Base-by-base conservation (phyloP, 2,329 filamentous ascomycete species). In the Bipolaris bicolor region DNA sequence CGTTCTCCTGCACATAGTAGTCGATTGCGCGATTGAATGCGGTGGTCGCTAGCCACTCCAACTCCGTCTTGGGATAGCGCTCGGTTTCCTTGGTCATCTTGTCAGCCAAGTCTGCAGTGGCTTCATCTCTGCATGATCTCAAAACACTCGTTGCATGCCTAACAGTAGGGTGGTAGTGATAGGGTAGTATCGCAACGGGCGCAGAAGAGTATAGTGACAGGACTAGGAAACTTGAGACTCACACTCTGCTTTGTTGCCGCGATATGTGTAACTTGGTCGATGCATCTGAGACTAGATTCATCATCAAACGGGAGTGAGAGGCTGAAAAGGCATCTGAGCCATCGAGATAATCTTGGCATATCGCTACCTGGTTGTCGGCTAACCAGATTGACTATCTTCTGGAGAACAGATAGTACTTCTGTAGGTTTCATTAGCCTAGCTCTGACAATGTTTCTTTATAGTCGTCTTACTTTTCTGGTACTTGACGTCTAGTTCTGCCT, bases 301-400 rank as follows among this genome's bases (percentile, higher is more conserved):
- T 86, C 82, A 45, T 87, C 82, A 4, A 83, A 78, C 1, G 83
- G 78, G 0, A 92, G 76, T 0, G 89, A 83, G 1, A 86, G 80
- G 60, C 90, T 88, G 62, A 94, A 90, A 2, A 95, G 80, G 65
- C 90, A 92, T 1, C 91, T 86, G 44, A 94, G 84, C 79, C 95
- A 96, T 66, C 89, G 89, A 7, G 90, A 85, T 1, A 96, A 79
- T 64, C 86, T 87, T 1, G 73, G 70, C 4, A 81, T 80, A 60
- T 89, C 82, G 10, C 88, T 86, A 0, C 75, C 67, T 16, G 86
- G 82, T 1, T 87, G 74, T 1, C 76, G 79, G 76, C 86, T 89
- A 16, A 89, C 87, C 46, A 86, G 80, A 66, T 90, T 89, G 68
- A 95, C 85, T 57, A 93, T 86, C 58, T 87, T 84, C 45, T 88